Percentiles rank a stretch among this genome's conserved stretches.
Evolutionary conservation across 1,139 yeast species (phyloP).

Genomic region (Candida labiduridarum): DNA sequence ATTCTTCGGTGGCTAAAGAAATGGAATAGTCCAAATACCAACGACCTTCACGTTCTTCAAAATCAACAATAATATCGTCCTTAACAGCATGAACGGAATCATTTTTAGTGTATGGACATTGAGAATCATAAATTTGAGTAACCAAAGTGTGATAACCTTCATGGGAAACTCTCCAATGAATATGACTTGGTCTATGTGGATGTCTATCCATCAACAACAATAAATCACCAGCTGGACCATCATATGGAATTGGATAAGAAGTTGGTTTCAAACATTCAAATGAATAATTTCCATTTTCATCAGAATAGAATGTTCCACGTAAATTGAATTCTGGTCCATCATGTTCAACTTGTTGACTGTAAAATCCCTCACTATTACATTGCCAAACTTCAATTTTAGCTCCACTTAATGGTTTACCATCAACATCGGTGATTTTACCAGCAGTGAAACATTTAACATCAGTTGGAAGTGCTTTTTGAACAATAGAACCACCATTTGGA

Average conservation of each 20-base stretch:
- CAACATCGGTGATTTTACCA: constrained; percentile 22
- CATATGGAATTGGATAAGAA: constrained; percentile 20
- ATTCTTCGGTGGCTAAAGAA: constrained; percentile 20
- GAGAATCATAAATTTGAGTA: constrained; percentile 29
- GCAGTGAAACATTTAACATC: constrained; percentile 27
- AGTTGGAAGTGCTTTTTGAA: constrained; percentile 19
- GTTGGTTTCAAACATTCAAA: constrained; percentile 19
- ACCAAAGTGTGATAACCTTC: constrained; percentile 27
- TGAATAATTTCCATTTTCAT: constrained; percentile 17
- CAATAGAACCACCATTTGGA: constrained; percentile 27
- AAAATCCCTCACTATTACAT: constrained; percentile 20
- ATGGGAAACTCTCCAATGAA: constrained; percentile 26
- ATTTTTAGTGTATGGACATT: constrained; percentile 25
- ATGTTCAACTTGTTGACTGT: constrained; percentile 23
- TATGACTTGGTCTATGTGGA: constrained; percentile 21
- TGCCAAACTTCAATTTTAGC: constrained; percentile 21
- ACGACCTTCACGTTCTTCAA: constrained; percentile 15
- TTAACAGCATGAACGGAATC: constrained; percentile 36
- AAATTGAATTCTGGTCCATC: constrained; percentile 25
- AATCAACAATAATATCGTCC: constrained; percentile 28
- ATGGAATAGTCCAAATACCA: constrained; percentile 21
- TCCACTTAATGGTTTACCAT: constrained; percentile 18
- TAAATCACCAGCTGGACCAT: constrained; percentile 21
- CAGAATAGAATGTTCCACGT: constrained; percentile 18
- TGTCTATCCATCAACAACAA: constrained; percentile 20